A percentile compares a stretch with the other conserved stretches of the same genome.
Conservation (phyloP, 228 moss, liverwort and hornwort genomes). For the Sphagnum magellanicum region DNA sequence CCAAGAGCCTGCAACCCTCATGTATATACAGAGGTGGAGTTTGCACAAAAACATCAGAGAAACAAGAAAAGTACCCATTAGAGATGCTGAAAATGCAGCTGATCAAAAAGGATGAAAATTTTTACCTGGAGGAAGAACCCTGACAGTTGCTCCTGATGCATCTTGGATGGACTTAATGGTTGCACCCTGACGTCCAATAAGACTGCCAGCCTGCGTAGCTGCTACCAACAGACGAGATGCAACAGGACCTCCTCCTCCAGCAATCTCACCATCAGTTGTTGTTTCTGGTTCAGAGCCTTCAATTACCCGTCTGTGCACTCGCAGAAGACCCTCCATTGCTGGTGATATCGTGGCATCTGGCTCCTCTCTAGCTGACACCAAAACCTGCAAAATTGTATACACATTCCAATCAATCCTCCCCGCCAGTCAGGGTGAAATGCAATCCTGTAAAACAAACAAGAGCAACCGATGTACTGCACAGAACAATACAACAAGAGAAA, state of each 20-base stretch:
- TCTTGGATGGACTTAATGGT: slow-evolving; percentile 99
- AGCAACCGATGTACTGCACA: too few relatives aligned
- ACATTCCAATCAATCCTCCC: too few relatives aligned
- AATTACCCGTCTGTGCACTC: slow-evolving; percentile 93
- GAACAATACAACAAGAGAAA: too few relatives aligned
- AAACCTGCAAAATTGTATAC: slow-evolving; percentile 36
- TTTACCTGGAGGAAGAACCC: slow-evolving; percentile 94
- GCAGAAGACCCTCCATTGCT: slow-evolving; percentile 96
- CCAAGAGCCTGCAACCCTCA: too few relatives aligned
- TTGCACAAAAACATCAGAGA: too few relatives aligned
- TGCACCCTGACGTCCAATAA: slow-evolving; percentile 96
- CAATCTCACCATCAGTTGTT: slow-evolving; percentile 67
- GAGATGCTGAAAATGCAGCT: too few relatives aligned
- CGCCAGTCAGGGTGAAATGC: too few relatives aligned
- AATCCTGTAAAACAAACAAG: too few relatives aligned
- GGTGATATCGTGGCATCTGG: slow-evolving; percentile 83
- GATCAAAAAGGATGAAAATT: slow-evolving; percentile 9
- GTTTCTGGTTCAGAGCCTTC: slow-evolving; percentile 85
- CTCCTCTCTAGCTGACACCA: slow-evolving; percentile 97
- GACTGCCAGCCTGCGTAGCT: slow-evolving; percentile 98
- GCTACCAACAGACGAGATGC: slow-evolving; percentile 94
- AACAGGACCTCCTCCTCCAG: slow-evolving; percentile 74
- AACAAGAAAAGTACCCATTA: too few relatives aligned
- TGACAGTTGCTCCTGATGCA: slow-evolving; percentile 85
- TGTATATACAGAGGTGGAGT: too few relatives aligned